phyloP scores from a whole-genome alignment of 371 early-diverging fungal genomes.

The Saksenaea vasiformis region DNA sequence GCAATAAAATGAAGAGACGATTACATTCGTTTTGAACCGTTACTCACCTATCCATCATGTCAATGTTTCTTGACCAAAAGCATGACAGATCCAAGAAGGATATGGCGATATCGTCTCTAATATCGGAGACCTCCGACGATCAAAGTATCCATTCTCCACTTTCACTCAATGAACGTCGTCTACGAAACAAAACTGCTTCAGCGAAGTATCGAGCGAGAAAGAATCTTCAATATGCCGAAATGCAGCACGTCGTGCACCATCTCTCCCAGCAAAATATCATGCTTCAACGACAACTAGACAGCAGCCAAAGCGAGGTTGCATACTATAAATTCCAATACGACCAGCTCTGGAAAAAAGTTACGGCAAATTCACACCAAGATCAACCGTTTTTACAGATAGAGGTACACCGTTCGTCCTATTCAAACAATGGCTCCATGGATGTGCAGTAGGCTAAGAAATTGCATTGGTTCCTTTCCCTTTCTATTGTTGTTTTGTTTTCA shows the following conservation, averaged over 20 bases:
- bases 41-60: not conserved
- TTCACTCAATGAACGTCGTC: conserved; percentile 48
- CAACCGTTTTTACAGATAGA: not conserved
- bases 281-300: conserved; percentile 39
- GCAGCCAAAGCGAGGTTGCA: not conserved
- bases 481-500: not conserved
- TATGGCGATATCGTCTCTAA: not conserved
- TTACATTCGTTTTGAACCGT: not conserved
- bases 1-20: not conserved
- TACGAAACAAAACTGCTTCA: conserved; percentile 57
- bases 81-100: not conserved
- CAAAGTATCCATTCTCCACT: conserved; percentile 16
- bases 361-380: not conserved
- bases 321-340: not conserved
- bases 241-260: conserved; percentile 37
- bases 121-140: not conserved
- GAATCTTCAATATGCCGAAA: conserved; percentile 51
- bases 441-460: not conserved
- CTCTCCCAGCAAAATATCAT: conserved; percentile 46
- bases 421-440: not conserved
- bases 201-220: conserved; percentile 61
- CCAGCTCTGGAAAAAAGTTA: not conserved
- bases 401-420: not conserved
- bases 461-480: not conserved
- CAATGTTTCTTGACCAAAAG: not conserved